Evolutionary conservation across 208 protist species (phyloP).

Genomic region (Angomonas ambiguus): DNA sequence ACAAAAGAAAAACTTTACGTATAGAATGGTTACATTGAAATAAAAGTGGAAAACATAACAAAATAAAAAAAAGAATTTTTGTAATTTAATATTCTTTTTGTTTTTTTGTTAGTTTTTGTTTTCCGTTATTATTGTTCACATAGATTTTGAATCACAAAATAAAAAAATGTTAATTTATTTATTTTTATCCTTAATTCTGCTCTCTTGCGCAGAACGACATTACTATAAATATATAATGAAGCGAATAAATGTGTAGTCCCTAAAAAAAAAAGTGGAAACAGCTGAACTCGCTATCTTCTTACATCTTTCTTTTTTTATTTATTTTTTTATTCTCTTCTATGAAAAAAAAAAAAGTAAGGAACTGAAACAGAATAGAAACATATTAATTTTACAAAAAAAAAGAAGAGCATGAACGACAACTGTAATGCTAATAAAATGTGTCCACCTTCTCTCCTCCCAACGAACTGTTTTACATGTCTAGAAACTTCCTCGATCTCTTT

Average conservation of each 20-base stretch:
- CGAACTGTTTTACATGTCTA: too few species aligned
- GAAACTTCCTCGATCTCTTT: too few species aligned
- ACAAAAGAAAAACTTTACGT: neutral
- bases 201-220: too few species aligned
- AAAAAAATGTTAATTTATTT: conserved; percentile 17
- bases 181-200: conserved; percentile 8
- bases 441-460: too few species aligned
- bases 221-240: too few species aligned
- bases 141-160: conserved; percentile 14
- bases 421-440: too few species aligned
- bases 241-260: too few species aligned
- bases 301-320: conserved; percentile 20
- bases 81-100: neutral
- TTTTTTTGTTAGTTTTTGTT: conserved; percentile 7
- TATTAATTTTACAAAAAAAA: too few species aligned
- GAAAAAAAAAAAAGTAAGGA: neutral
- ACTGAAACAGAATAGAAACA: neutral
- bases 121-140: neutral
- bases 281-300: too few species aligned
- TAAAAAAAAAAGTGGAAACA: too few species aligned
- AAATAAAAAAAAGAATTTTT: conserved; percentile 2
- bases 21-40: too few species aligned
- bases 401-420: too few species aligned
- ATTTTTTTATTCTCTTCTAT: neutral
- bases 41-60: conserved; percentile 1